Conservation (phyloP, 1,284 basidiomycete genomes). For the Sanguinoderma infundibulare region DNA sequence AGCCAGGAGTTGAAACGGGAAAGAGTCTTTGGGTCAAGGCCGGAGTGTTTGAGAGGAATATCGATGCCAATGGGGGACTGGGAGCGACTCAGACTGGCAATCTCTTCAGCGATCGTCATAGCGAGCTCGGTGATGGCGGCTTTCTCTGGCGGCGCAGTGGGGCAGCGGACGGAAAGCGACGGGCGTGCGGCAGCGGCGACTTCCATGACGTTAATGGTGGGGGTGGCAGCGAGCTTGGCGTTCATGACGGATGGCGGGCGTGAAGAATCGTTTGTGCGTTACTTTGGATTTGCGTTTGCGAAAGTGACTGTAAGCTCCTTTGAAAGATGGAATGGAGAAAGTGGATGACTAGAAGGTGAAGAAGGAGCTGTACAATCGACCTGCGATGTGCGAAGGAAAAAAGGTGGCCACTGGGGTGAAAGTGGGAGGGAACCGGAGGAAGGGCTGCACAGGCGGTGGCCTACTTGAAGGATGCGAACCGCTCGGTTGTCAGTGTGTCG, state of each 20-base stretch:
- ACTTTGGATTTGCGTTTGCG: slow-evolving; percentile 26
- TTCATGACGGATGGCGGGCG: slow-evolving; percentile 27
- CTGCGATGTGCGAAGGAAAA: slow-evolving; percentile 30
- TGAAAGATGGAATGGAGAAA: slow-evolving; percentile 11
- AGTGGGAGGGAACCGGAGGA: slow-evolving; percentile 23
- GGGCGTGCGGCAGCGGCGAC: slow-evolving; percentile 23
- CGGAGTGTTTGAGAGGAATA: slow-evolving; percentile 26
- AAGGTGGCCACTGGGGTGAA: slow-evolving; percentile 23
- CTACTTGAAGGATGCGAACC: slow-evolving; percentile 17
- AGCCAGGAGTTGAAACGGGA: slow-evolving; percentile 24
- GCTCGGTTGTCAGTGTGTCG: slow-evolving; percentile 19
- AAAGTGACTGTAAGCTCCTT: slow-evolving; percentile 29
- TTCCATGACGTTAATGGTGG: slow-evolving; percentile 11
- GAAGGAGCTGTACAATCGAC: slow-evolving; percentile 33
- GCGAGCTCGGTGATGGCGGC: slow-evolving; percentile 29
- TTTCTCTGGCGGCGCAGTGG: slow-evolving; percentile 18
- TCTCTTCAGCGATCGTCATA: slow-evolving; percentile 31
- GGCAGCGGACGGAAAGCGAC: slow-evolving; percentile 23
- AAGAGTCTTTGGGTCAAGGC: slow-evolving; percentile 25
- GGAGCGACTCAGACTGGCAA: slow-evolving; percentile 26
- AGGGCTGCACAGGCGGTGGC: not conserved
- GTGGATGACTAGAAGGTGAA: slow-evolving; percentile 8
- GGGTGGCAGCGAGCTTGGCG: slow-evolving; percentile 23
- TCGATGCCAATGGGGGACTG: slow-evolving; percentile 27
- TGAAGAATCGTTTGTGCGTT: slow-evolving; percentile 25